A percentile compares a stretch with the other conserved stretches of the same genome.
Evolutionary conservation across 192 early-diverging fungal species (phyloP).

Genomic region (Coemansia sp.): DNA sequence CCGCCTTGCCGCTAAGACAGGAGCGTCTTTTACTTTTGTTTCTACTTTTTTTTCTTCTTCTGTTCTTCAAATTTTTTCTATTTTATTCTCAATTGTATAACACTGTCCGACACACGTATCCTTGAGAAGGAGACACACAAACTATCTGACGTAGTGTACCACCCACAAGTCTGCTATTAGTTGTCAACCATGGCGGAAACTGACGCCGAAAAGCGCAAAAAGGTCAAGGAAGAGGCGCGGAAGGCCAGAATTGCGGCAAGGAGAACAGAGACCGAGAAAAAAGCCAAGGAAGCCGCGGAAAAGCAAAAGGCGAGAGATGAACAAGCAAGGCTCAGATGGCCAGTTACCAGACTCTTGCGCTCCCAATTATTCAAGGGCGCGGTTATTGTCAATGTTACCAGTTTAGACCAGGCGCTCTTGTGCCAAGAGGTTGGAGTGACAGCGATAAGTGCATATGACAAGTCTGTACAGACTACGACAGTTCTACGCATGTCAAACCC

Average conservation of each 20-base stretch:
- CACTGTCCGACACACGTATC: neutral
- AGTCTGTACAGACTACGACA: constrained; percentile 85
- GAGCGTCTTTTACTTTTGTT: neutral
- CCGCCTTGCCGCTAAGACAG: neutral
- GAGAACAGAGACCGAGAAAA: neutral
- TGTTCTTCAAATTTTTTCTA: neutral
- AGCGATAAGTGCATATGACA: constrained; percentile 95
- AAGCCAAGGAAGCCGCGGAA: constrained; percentile 1
- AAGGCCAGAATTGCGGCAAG: neutral
- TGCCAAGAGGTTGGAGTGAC: constrained; percentile 92
- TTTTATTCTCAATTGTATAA: neutral
- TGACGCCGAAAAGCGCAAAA: neutral
- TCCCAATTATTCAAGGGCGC: constrained; percentile 79
- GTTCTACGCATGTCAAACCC: constrained; percentile 91
- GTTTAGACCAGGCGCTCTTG: constrained; percentile 89
- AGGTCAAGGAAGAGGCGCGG: neutral
- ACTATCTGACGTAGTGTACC: neutral
- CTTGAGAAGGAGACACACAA: neutral
- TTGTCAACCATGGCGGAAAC: neutral
- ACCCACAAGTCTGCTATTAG: neutral
- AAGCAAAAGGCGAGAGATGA: neutral
- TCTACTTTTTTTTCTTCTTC: neutral
- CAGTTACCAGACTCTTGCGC: neutral
- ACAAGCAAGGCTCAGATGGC: neutral
- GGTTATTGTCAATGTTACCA: constrained; percentile 96